Conservation (phyloP, 345 rosid species). For the Trapa incisa region DNA sequence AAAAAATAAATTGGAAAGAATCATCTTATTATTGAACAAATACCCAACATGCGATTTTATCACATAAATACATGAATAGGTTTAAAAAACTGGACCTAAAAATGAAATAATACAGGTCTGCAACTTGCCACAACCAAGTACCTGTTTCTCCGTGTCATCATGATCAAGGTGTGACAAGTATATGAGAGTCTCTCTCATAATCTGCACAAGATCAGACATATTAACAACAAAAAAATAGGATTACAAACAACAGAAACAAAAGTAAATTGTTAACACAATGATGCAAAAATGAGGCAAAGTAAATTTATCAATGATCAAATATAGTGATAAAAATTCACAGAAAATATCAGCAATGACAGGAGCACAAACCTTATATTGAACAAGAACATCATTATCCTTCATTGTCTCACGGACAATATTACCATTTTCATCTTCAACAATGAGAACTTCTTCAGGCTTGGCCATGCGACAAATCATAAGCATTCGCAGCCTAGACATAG, state of each 20-base stretch:
- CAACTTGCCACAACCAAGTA: conserved; percentile 11
- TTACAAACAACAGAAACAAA: not conserved
- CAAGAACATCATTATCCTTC: conserved; percentile 99
- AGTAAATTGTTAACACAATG: not conserved
- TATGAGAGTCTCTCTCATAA: conserved; percentile 91
- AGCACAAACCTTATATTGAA: conserved; percentile 66
- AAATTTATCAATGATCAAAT: not conserved
- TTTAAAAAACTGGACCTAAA: not conserved
- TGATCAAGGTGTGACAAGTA: conserved; percentile 95
- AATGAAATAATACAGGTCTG: not conserved
- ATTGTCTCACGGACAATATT: conserved; percentile 95
- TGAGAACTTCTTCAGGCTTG: conserved; percentile 94
- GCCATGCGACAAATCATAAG: conserved; percentile 99
- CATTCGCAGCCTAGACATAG: conserved; percentile 86
- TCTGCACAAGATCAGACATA: conserved; percentile 36
- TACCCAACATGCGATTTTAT: not conserved
- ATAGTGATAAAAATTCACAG: not conserved
- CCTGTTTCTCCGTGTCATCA: conserved; percentile 98
- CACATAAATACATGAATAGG: not conserved
- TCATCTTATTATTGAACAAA: not conserved
- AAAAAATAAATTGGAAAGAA: conserved; percentile 8
- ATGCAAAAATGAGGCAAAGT: not conserved
- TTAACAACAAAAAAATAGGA: not conserved
- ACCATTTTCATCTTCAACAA: conserved; percentile 99
- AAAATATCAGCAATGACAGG: not conserved